These are phyloP conservation scores for Thalia dealbata DNA, from an alignment of 176 grass and related monocot genomes.

Conservation along the genomic window DNA sequence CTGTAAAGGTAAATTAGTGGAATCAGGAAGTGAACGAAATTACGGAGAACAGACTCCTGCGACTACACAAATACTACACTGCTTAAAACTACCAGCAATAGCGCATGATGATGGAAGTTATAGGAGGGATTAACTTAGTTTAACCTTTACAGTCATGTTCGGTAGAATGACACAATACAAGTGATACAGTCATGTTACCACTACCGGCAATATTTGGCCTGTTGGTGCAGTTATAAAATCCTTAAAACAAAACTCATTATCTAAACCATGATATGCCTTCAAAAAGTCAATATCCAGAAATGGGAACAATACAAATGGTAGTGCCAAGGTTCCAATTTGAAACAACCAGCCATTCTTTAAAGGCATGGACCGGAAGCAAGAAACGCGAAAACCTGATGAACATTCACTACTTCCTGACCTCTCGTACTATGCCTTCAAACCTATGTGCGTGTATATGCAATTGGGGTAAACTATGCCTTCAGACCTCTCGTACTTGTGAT, in stretches of 20 bases:
- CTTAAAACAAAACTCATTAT: too few relatives aligned
- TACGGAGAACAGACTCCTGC: background rate
- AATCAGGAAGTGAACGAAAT: background rate
- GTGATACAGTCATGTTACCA: too few relatives aligned
- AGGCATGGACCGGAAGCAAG: background rate
- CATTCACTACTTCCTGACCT: background rate
- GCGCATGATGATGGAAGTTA: background rate
- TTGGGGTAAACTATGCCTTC: background rate
- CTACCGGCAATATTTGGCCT: too few relatives aligned
- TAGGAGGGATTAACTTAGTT: background rate
- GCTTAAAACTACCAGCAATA: background rate
- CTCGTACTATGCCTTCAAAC: background rate
- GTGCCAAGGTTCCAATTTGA: background rate
- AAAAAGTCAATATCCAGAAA: background rate
- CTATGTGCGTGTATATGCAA: background rate
- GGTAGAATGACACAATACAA: too few relatives aligned
- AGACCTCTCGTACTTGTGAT: background rate
- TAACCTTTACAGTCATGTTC: too few relatives aligned
- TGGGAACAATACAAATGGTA: background rate
- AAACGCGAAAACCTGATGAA: background rate
- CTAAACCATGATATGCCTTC: too few relatives aligned
- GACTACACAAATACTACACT: background rate
- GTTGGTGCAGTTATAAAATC: too few relatives aligned
- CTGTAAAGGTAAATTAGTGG: background rate
- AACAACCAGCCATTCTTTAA: background rate